Conservation (phyloP, 805 yeast genomes). For the Saturnispora mendoncae region DNA sequence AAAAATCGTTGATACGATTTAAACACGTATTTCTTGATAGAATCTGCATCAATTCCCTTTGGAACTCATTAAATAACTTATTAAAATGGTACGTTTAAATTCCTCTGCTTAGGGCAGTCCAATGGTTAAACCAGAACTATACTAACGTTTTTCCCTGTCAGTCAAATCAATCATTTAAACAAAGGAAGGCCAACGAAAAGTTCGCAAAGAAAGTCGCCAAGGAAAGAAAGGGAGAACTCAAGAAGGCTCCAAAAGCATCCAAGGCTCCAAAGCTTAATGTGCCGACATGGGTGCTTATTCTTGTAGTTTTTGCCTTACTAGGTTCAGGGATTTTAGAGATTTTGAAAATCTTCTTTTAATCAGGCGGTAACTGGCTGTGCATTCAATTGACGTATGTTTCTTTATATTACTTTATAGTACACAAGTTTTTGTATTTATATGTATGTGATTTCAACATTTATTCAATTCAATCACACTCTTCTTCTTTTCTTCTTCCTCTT, state of each 20-base stretch:
- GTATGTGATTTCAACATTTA: too few species aligned
- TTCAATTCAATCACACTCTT: too few species aligned
- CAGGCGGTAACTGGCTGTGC: too few species aligned
- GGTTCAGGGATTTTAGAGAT: conserved; percentile 81
- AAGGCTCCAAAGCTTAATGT: conserved; percentile 18
- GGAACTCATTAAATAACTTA: background rate
- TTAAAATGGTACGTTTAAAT: background rate
- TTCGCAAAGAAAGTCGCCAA: conserved; percentile 66
- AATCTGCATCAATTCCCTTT: background rate
- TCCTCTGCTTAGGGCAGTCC: background rate
- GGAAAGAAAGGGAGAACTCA: conserved; percentile 16
- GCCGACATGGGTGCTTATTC: conserved; percentile 53
- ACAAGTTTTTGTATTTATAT: too few species aligned
- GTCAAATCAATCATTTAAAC: conserved; percentile 80
- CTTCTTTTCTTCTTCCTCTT: too few species aligned
- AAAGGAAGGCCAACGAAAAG: conserved; percentile 78
- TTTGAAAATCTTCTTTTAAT: conserved; percentile 44
- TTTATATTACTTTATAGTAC: too few species aligned
- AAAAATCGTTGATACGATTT: background rate
- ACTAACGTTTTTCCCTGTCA: conserved; percentile 5
- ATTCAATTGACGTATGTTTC: too few species aligned
- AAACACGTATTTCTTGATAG: conserved; percentile 6
- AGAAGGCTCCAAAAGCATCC: conserved; percentile 8
- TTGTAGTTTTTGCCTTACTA: conserved; percentile 52
- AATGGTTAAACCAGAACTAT: background rate